Base-by-base conservation (phyloP, 2,329 filamentous ascomycete species). In the Apiospora phragmitis region DNA sequence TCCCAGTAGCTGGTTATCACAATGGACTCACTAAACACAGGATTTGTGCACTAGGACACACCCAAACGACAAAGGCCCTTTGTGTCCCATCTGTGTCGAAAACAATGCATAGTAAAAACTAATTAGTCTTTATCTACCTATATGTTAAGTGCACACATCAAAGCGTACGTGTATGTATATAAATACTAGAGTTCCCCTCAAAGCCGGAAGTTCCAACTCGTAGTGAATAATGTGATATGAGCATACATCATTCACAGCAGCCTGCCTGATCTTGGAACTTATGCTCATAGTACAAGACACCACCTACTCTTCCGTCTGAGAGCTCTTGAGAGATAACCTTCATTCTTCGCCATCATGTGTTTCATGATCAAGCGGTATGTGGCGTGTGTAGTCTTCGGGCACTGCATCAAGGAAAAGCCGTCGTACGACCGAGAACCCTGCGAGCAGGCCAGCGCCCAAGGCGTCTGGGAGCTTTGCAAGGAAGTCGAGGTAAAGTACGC, bases 331-430 rank as follows among this genome's bases (percentile, higher is more conserved):
- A 24, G 38, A 12, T 12, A 26, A 14, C 26, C 29, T 29, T 21
- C 8, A 21, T n/a, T n/a, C 3, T 66, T 29, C 24, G 24, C 11
- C n/a, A 51, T 45, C 21, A 71, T 68, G 70, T 67, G 68, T 41
- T 24, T 67, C 49, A 16, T 68, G n/a, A 65, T 67, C 43, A 71
- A 71, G 59, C 65, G 47, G 12, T 71, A 71, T 18, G 32, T 8
- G 14, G 59, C 67, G 12, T 71, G 70, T 12, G 47, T 47, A 2
- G 29, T 69, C 21, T 69, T 69, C 26, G 70, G 70, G 3, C 70
- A 71, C 21, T 65, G 45, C 4, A 62, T 67, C 24, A n/a, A 67
- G 12, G 70, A 32, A 1, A 55, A 9, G 12, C 43, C 18, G 45
- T 47, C 7, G 21, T 71, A 68, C 43, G 32, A 41, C 12, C 66